These are phyloP conservation scores for Penicillium sp. DNA, from an alignment of 2,329 filamentous ascomycete genomes.

Conservation along the genomic window DNA sequence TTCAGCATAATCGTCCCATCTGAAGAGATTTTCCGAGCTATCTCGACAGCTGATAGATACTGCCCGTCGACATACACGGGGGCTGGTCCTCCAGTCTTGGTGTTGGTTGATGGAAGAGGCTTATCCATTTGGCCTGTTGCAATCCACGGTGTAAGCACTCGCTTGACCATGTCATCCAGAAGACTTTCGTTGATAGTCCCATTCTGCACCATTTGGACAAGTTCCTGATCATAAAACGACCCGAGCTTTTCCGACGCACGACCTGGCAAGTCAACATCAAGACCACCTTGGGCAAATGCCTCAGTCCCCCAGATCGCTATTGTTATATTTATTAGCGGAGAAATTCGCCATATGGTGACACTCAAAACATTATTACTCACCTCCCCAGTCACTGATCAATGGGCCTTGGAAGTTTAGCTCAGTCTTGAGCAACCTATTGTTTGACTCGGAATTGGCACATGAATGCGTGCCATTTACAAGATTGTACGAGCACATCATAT, in stretches of 20 bases:
- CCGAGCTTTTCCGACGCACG: constrained; percentile 46
- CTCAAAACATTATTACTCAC: constrained; percentile 62
- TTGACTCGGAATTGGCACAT: constrained; percentile 73
- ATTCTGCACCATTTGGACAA: constrained; percentile 57
- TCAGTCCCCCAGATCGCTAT: constrained; percentile 68
- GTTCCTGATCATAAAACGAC: constrained; percentile 18
- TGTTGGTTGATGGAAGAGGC: no score
- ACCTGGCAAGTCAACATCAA: constrained; percentile 47
- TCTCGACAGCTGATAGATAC: no score
- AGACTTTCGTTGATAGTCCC: constrained; percentile 55
- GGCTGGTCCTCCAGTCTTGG: no score
- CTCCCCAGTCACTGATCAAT: no score
- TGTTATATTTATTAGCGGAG: constrained; percentile 52
- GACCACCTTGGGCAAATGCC: constrained; percentile 61
- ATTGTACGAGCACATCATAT: constrained; percentile 57
- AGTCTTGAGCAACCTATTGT: constrained; percentile 73
- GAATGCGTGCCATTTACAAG: constrained; percentile 76
- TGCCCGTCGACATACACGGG: no score
- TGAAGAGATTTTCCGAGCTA: no score
- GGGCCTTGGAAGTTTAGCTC: constrained; percentile 74
- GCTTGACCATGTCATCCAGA: constrained; percentile 59
- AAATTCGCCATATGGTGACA: constrained; percentile 49
- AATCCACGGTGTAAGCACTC: constrained; percentile 17
- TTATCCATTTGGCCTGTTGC: no score
- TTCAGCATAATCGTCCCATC: no score